phyloP scores from a whole-genome alignment of 2,329 filamentous ascomycete genomes.

The Cladosporium sp. region DNA sequence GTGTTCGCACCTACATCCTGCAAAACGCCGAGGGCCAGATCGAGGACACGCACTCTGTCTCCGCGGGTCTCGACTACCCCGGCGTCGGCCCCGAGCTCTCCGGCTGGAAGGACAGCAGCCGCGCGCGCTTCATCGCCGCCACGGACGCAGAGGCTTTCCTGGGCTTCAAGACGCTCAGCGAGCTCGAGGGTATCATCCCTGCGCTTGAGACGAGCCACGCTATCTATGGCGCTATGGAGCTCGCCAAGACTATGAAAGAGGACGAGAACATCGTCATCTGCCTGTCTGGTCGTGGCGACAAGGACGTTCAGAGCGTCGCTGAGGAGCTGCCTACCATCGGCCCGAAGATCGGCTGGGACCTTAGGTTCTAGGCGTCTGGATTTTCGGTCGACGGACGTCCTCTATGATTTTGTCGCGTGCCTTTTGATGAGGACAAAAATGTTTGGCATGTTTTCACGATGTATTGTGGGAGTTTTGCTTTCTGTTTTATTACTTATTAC shows the following conservation, averaged over 20 bases:
- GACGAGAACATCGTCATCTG: constrained; percentile 90
- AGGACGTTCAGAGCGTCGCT: constrained; percentile 97
- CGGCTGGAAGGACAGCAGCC: constrained; percentile 82
- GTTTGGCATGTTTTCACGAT: background rate
- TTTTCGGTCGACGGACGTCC: background rate
- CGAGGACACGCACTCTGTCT: constrained; percentile 89
- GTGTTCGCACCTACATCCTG: constrained; percentile 90
- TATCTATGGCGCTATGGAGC: constrained; percentile 77
- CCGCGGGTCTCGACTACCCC: constrained; percentile 92
- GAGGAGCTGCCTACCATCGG: constrained; percentile 86
- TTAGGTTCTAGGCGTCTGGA: constrained; percentile 41
- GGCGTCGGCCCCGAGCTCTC: constrained; percentile 91
- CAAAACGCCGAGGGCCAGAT: constrained; percentile 93
- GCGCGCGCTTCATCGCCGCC: constrained; percentile 83
- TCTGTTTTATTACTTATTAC: background rate
- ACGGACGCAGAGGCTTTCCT: constrained; percentile 86
- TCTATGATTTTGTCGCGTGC: too few species aligned
- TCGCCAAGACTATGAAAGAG: constrained; percentile 88
- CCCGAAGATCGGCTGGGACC: constrained; percentile 73
- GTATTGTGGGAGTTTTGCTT: background rate
- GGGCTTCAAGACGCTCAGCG: constrained; percentile 76
- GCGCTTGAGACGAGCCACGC: constrained; percentile 92
- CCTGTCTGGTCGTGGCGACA: constrained; percentile 87
- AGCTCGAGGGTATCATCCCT: constrained; percentile 94
- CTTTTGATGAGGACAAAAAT: background rate